A percentile compares a stretch with the other conserved stretches of the same genome.
Evolutionary conservation across 805 yeast species (phyloP).

Genomic region (Candida saitoana): DNA sequence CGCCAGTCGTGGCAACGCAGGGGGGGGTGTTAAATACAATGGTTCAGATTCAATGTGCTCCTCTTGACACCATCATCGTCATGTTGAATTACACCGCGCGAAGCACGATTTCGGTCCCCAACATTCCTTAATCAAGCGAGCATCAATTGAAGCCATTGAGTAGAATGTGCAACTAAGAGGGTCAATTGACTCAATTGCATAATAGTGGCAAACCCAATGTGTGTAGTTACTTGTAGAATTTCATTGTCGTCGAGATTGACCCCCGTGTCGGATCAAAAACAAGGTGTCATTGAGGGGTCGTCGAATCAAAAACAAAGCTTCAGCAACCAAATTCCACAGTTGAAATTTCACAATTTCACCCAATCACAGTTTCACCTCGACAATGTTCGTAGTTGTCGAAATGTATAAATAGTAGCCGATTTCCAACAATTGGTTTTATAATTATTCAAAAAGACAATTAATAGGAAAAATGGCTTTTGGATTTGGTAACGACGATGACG

Average conservation of each 20-base stretch:
- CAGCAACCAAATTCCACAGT: background rate
- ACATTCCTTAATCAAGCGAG: no score
- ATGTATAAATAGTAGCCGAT: background rate
- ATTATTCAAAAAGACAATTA: background rate
- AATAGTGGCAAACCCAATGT: no score
- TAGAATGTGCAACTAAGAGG: background rate
- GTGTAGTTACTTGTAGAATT: no score
- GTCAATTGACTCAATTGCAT: background rate
- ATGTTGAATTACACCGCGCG: no score
- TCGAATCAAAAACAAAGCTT: background rate
- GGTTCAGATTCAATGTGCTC: no score
- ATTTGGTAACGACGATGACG: constrained; percentile 24
- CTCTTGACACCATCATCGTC: no score
- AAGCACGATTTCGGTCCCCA: no score
- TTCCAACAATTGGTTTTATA: background rate
- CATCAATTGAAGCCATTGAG: no score
- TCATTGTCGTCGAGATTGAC: no score
- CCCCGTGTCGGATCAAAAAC: background rate
- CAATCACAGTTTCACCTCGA: background rate
- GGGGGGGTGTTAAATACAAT: no score
- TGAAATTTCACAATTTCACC: background rate
- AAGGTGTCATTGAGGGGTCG: background rate
- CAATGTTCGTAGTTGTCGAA: background rate
- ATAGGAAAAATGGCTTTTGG: constrained; percentile 29
- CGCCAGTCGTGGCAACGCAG: background rate